A percentile compares a stretch with the other conserved stretches of the same genome.
Conservation (phyloP, 495 filamentous ascomycete genomes). For the Penicillium cosmopolitanum region DNA sequence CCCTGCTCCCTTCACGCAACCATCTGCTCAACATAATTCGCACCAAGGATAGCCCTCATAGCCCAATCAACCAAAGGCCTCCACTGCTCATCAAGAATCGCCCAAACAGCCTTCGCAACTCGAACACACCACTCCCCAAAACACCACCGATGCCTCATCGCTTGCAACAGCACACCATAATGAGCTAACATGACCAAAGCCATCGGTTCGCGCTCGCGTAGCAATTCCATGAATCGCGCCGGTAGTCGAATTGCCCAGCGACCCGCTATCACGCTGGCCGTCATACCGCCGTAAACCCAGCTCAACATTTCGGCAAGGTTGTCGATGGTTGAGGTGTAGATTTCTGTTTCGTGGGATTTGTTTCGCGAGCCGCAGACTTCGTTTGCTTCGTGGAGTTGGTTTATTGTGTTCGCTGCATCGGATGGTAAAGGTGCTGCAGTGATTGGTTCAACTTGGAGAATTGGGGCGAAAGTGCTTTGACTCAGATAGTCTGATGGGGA, state of each 20-base stretch:
- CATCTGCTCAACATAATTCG: conserved; percentile 27
- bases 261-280: conserved; percentile 30
- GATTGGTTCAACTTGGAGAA: conserved; percentile 34
- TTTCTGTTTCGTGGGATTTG: conserved; percentile 36
- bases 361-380: conserved; percentile 29
- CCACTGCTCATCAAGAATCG: conserved; percentile 41
- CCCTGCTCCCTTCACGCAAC: background rate
- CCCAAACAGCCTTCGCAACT: conserved; percentile 42
- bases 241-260: conserved; percentile 56
- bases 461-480: conserved; percentile 33
- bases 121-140: conserved; percentile 49
- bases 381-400: conserved; percentile 35
- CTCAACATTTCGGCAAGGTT: conserved; percentile 38
- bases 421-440: conserved; percentile 23
- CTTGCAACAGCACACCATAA: conserved; percentile 49
- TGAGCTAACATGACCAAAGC: conserved; percentile 55
- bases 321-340: conserved; percentile 38
- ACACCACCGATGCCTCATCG: conserved; percentile 49
- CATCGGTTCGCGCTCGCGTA: conserved; percentile 55
- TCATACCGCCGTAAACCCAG: conserved; percentile 32
- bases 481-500: conserved; percentile 32
- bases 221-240: conserved; percentile 51
- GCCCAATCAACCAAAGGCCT: conserved; percentile 39
- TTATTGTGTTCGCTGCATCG: conserved; percentile 24
- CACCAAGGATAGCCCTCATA: conserved; percentile 40